These are phyloP conservation scores for Fusarium sp. DNA, from an alignment of 2,329 filamentous ascomycete genomes.

Conservation along the genomic window DNA sequence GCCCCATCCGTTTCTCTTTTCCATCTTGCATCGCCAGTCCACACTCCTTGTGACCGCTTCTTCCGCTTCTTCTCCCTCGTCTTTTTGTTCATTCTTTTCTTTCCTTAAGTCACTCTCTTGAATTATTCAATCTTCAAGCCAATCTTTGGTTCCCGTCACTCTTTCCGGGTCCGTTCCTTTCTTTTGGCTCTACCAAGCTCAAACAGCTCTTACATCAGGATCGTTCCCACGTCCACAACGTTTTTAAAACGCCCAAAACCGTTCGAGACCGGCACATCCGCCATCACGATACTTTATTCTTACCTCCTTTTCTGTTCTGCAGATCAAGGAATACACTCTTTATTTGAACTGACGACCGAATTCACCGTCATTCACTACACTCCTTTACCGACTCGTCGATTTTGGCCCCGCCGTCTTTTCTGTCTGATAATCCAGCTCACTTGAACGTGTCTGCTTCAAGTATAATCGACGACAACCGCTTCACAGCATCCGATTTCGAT, in stretches of 20 bases:
- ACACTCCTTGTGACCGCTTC: conserved; percentile 52
- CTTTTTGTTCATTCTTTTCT: conserved; percentile 55
- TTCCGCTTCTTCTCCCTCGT: conserved; percentile 50
- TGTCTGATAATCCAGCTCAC: conserved; percentile 17
- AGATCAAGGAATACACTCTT: conserved; percentile 48
- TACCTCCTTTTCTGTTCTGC: conserved; percentile 25
- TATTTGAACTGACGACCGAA: conserved; percentile 35
- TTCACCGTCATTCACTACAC: conserved; percentile 33
- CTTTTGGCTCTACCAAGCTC: conserved; percentile 47
- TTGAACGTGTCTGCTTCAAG: conserved; percentile 28
- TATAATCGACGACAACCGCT: conserved; percentile 30
- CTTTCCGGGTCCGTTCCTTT: conserved; percentile 60
- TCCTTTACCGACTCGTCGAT: conserved; percentile 32
- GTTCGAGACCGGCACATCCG: conserved; percentile 35
- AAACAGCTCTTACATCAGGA: conserved; percentile 41
- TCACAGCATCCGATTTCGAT: conserved; percentile 23
- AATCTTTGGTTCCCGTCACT: conserved; percentile 59
- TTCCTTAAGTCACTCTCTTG: conserved; percentile 64
- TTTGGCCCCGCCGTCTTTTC: conserved; percentile 13
- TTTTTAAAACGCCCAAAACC: conserved; percentile 30
- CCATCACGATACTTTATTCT: conserved; percentile 34
- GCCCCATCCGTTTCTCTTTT: conserved; percentile 49
- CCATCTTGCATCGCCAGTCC: conserved; percentile 47
- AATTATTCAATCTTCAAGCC: conserved; percentile 43
- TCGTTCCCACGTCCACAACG: conserved; percentile 27